Evolutionary conservation across 1,284 basidiomycete species (phyloP).

Genomic region (Fistulinella staudtii): DNA sequence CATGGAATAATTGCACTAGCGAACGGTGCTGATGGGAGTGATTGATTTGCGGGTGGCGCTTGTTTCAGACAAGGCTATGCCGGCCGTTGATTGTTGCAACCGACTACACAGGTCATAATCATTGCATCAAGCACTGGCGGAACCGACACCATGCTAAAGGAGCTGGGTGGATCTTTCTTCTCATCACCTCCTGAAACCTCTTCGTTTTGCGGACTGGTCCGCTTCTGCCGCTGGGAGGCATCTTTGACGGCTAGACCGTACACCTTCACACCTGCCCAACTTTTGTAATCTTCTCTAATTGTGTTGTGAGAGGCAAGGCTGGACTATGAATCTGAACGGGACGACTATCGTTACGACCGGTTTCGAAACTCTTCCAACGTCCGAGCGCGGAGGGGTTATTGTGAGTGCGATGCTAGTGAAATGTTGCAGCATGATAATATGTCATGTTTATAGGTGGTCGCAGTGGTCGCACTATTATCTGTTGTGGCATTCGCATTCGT

Average conservation of each 20-base stretch:
- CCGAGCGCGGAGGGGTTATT: conserved; percentile 12
- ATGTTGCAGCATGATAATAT: background rate
- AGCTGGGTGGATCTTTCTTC: conserved; percentile 3
- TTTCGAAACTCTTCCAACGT: conserved; percentile 11
- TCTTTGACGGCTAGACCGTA: conserved; percentile 31
- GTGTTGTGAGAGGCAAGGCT: background rate
- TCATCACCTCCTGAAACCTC: conserved; percentile 14
- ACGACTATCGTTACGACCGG: background rate
- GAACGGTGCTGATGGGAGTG: background rate
- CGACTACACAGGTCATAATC: conserved; percentile 11
- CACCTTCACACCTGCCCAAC: conserved; percentile 12
- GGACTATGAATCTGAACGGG: conserved; percentile 5
- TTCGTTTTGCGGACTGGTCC: conserved; percentile 43
- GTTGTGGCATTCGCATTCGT: conserved; percentile 20
- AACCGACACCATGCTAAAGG: background rate
- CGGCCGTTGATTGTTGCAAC: conserved; percentile 15
- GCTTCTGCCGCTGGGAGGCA: conserved; percentile 36
- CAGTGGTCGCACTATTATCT: conserved; percentile 22
- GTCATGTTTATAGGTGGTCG: conserved; percentile 15
- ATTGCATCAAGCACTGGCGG: conserved; percentile 4
- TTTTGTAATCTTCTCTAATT: background rate
- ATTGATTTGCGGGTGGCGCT: too few relatives aligned
- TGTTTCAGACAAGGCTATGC: conserved; percentile 6
- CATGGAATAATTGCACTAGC: background rate
- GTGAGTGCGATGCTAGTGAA: conserved; percentile 15